Percentiles rank a stretch among this genome's conserved stretches.
phyloP scores from a whole-genome alignment of 768 basidiomycete genomes.

The Boletus eberwhitei region DNA sequence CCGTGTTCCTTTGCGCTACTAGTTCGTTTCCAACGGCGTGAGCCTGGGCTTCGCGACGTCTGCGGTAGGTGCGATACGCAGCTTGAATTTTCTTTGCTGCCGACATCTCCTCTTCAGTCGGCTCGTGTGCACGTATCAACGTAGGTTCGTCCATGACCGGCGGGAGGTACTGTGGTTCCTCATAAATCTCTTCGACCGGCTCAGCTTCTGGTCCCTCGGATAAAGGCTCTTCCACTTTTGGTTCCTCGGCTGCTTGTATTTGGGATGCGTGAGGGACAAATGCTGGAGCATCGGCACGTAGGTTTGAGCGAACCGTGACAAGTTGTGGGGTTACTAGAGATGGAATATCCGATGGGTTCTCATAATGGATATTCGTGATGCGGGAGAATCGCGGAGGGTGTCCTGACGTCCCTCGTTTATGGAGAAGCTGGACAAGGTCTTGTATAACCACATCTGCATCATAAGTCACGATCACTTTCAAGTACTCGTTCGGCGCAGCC shows the following conservation, averaged over 20 bases:
- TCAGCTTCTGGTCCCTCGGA: neutral
- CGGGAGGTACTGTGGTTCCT: conserved; percentile 10
- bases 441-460: conserved; percentile 1
- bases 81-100: conserved; percentile 26
- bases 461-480: conserved; percentile 9
- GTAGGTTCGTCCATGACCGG: conserved; percentile 11
- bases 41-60: neutral
- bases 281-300: conserved; percentile 12
- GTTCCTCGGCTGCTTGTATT: neutral
- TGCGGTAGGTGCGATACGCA: conserved; percentile 10
- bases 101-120: conserved; percentile 25
- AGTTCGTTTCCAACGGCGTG: conserved; percentile 14
- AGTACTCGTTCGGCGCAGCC: conserved; percentile 1
- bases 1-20: conserved; percentile 17
- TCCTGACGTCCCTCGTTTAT: conserved; percentile 1
- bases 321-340: conserved; percentile 22
- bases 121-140: conserved; percentile 15
- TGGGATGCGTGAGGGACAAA: conserved; percentile 11
- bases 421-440: conserved; percentile 25
- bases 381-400: conserved; percentile 1
- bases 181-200: conserved; percentile 7
- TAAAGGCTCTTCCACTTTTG: neutral
- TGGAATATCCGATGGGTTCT: conserved; percentile 29
- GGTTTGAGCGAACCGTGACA: conserved; percentile 9
- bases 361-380: conserved; percentile 33